Evolutionary conservation across 495 filamentous ascomycete species (phyloP), one percentile per base, ranked within the genome.

Genomic region (Penicillium coprophilum): DNA sequence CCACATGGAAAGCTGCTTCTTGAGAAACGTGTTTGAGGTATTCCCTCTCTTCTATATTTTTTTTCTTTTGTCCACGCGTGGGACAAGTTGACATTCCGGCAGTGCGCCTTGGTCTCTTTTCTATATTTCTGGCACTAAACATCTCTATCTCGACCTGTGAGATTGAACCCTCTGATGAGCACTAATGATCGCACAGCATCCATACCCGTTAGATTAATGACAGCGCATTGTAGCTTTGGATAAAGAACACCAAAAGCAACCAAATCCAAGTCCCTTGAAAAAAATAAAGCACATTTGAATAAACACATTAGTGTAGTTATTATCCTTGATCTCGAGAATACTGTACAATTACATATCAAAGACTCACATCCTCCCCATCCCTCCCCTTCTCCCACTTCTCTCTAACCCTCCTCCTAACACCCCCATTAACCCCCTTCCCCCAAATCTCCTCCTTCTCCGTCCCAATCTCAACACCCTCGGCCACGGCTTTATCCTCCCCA

Each of bases 1-100:
- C 83, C 83, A 1, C 76, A 84, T 4, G 77, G 89, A 8, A 78
- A 78, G 55, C 67, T 91, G 61, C 68, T 92, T 38, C 69, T 88
- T 40, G 82, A 87, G 75, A 79, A 72, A 50, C 79, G 83, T 66
- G 63, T 67, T 65, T 76, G 56, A 72, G 43, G 38, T 49, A 45
- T 54, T 36, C 20, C 48, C 44, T 38, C 55, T 54, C 6, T 74
- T 65, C 20, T n/a, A n/a, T n/a, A n/a, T n/a, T n/a, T n/a, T n/a
- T n/a, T 58, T 55, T 24, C 56, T 50, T 27, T 32, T 55, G 43
- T 55, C 53, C 41, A 39, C 53, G 4, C 27, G 44, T 51, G 55
- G 40, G 55, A 55, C 41, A 52, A 62, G 51, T 62, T 62, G 55
- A 58, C 55, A 41, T 17, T 21, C 28, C 44, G 60, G 60, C 56